These are phyloP conservation scores for Grosmannia clavigera DNA, from an alignment of 2,329 filamentous ascomycete genomes.

Conservation along the genomic window DNA sequence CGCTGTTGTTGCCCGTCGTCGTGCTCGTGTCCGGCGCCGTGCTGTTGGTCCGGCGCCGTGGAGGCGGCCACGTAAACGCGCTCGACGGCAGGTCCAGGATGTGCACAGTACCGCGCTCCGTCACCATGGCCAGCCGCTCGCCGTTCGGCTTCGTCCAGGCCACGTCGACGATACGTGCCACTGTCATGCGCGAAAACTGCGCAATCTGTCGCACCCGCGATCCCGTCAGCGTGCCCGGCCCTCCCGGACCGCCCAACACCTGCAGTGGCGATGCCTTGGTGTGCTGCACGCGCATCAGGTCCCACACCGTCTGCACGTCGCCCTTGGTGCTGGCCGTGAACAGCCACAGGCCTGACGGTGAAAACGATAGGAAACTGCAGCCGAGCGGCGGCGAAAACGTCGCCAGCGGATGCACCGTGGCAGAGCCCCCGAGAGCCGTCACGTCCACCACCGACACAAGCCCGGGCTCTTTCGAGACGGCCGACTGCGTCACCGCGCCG, in stretches of 20 bases:
- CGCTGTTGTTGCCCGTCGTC: conserved; percentile 19
- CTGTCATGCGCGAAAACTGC: conserved; percentile 81
- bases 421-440: conserved; percentile 41
- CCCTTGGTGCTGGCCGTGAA: conserved; percentile 74
- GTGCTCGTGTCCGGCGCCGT: conserved; percentile 28
- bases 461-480: conserved; percentile 51
- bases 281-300: conserved; percentile 54
- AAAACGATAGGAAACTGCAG: conserved; percentile 71
- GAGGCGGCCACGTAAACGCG: conserved; percentile 80
- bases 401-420: conserved; percentile 48
- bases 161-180: conserved; percentile 81
- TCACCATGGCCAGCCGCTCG: conserved; percentile 77
- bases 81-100: conserved; percentile 74
- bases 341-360: conserved; percentile 58
- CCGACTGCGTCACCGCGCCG: conserved; percentile 42
- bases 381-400: conserved; percentile 62
- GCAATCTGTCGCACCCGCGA: conserved; percentile 70
- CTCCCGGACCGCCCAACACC: conserved; percentile 25
- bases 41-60: conserved; percentile 33
- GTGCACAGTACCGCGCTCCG: conserved; percentile 90
- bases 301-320: conserved; percentile 75
- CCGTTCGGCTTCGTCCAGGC: conserved; percentile 74
- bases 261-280: conserved; percentile 50
- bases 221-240: conserved; percentile 31
- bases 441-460: conserved; percentile 66